Percentiles rank a stretch among this genome's conserved stretches.
Conservation (phyloP, 2,329 filamentous ascomycete species). For the Diaporthe sp. region DNA sequence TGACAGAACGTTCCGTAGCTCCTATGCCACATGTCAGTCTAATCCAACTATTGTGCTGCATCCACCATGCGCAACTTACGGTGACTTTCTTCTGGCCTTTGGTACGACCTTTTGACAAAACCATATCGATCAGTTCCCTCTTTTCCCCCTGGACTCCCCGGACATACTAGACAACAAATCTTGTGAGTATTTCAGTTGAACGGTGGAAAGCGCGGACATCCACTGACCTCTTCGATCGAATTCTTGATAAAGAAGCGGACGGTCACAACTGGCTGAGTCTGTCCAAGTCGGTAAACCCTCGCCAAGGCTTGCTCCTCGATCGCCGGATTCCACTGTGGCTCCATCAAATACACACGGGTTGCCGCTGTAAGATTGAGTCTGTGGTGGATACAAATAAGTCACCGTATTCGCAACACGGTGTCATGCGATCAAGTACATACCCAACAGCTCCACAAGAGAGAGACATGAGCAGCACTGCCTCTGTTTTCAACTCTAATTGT, state of each 20-base stretch:
- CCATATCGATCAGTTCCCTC: not conserved
- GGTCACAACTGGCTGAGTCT: not conserved
- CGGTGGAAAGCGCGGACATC: not conserved
- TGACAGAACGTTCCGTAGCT: not conserved
- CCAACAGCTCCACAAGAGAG: constrained; percentile 18
- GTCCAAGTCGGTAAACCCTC: constrained; percentile 6
- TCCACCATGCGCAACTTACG: not conserved
- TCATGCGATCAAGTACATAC: not conserved
- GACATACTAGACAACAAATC: not conserved
- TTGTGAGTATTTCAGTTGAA: not conserved
- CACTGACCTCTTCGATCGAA: constrained; percentile 3
- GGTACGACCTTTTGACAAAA: not conserved
- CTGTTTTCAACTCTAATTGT: not conserved
- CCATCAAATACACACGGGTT: constrained; percentile 20
- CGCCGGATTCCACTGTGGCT: constrained; percentile 21
- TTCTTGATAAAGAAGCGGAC: constrained; percentile 4
- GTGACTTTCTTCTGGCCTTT: not conserved
- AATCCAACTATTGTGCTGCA: no score
- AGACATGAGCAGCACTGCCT: not conserved
- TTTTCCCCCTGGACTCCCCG: not conserved
- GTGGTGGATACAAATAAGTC: not conserved
- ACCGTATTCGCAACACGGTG: not conserved
- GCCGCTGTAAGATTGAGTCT: constrained; percentile 12
- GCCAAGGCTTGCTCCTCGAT: constrained; percentile 24
- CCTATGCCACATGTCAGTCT: not conserved